Evolutionary conservation across 805 yeast genomes (phyloP).

Genomic region (Diddensiella santjacobensis): DNA sequence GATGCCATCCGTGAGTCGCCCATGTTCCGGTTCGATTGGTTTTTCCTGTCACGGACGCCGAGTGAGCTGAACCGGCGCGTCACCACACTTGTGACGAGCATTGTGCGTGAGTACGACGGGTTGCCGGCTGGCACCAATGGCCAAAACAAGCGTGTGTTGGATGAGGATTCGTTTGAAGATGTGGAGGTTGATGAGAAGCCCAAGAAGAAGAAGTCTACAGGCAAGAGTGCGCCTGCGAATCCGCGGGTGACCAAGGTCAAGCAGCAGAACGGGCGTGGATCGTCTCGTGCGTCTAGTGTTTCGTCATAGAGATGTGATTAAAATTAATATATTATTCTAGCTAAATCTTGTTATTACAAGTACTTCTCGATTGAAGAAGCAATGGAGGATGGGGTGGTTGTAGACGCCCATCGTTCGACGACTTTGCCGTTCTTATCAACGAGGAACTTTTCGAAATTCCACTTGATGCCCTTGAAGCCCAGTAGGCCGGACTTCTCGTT

Average conservation of each 20-base stretch:
- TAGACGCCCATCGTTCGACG: slow-evolving; percentile 58
- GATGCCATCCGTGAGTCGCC: slow-evolving; percentile 71
- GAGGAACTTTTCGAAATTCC: slow-evolving; percentile 79
- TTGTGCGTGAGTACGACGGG: slow-evolving; percentile 63
- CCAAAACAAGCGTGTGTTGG: slow-evolving; percentile 16
- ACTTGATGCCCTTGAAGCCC: slow-evolving; percentile 69
- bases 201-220: slow-evolving; percentile 10
- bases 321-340: background rate
- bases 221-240: background rate
- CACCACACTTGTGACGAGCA: slow-evolving; percentile 67
- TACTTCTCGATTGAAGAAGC: slow-evolving; percentile 56
- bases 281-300: slow-evolving; percentile 1
- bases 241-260: background rate
- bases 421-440: slow-evolving; percentile 56
- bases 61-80: slow-evolving; percentile 80
- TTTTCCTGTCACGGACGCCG: slow-evolving; percentile 73
- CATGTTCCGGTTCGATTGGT: slow-evolving; percentile 82
- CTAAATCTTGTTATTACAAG: slow-evolving; percentile 34
- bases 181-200: slow-evolving; percentile 14
- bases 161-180: slow-evolving; percentile 11
- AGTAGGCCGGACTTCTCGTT: slow-evolving; percentile 51
- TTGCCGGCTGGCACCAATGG: slow-evolving; percentile 7
- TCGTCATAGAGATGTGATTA: background rate
- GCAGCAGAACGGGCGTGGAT: slow-evolving; percentile 3
- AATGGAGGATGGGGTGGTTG: slow-evolving; percentile 61